A percentile compares a stretch with the other conserved stretches of the same genome.
Conservation (phyloP, 371 early-diverging fungal genomes). For the Mucor saturninus region DNA sequence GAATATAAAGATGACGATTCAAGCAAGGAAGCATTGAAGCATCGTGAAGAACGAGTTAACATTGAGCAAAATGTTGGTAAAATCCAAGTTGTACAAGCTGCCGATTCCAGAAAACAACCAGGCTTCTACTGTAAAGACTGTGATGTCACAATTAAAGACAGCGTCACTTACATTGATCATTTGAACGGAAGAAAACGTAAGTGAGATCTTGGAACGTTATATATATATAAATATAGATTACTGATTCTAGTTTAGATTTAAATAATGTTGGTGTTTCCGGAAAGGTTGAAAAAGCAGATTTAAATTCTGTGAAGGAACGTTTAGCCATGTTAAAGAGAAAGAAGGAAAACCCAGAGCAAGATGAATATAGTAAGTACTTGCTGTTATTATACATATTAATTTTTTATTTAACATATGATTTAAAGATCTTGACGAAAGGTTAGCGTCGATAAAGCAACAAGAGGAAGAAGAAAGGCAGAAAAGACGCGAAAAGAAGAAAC, state of each 20-base stretch:
- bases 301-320: slow-evolving; percentile 58
- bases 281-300: slow-evolving; percentile 72
- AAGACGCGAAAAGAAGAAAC: slow-evolving; percentile 56
- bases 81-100: slow-evolving; percentile 77
- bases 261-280: slow-evolving; percentile 71
- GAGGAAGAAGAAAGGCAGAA: slow-evolving; percentile 58
- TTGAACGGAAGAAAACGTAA: slow-evolving; percentile 88
- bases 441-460: slow-evolving; percentile 49
- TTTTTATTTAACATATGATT: not conserved
- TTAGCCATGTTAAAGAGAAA: slow-evolving; percentile 62
- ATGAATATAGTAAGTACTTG: slow-evolving; percentile 54
- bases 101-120: slow-evolving; percentile 68
- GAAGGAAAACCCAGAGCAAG: slow-evolving; percentile 53
- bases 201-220: slow-evolving; percentile 11
- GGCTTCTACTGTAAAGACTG: slow-evolving; percentile 93
- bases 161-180: slow-evolving; percentile 86
- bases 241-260: slow-evolving; percentile 36
- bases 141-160: slow-evolving; percentile 87
- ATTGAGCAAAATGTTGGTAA: slow-evolving; percentile 82
- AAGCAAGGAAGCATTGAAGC: slow-evolving; percentile 37
- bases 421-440: slow-evolving; percentile 60
- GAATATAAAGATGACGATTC: slow-evolving; percentile 35
- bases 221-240: no score
- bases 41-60: slow-evolving; percentile 62
- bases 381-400: not conserved